Percentiles rank a stretch among this genome's conserved stretches.
Conservation (phyloP, 257 asterid genomes). For the Petunia secreta region DNA sequence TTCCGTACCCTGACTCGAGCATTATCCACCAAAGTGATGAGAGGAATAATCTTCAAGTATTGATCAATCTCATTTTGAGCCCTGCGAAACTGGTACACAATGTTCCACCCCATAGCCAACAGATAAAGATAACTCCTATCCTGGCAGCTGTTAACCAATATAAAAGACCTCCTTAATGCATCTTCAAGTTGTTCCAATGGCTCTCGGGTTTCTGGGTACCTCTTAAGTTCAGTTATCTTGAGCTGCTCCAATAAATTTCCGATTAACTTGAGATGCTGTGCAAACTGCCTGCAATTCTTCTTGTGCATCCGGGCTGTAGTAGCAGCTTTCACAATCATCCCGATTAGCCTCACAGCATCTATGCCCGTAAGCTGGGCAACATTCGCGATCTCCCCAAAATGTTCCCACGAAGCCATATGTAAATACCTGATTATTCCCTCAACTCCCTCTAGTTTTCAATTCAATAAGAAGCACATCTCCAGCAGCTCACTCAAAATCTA, state of each 20-base stretch:
- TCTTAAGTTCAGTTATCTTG: slow-evolving; percentile 76
- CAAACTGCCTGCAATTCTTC: slow-evolving; percentile 79
- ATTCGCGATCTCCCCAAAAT: slow-evolving; percentile 79
- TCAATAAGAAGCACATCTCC: slow-evolving; percentile 26
- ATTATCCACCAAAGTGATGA: slow-evolving; percentile 87
- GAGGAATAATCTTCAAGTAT: slow-evolving; percentile 88
- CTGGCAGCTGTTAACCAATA: slow-evolving; percentile 84
- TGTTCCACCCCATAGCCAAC: slow-evolving; percentile 97
- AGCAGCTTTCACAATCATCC: slow-evolving; percentile 84
- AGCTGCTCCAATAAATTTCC: slow-evolving; percentile 84
- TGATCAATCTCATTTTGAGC: slow-evolving; percentile 90
- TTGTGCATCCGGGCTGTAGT: slow-evolving; percentile 89
- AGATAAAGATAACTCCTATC: slow-evolving; percentile 83
- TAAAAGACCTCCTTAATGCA: slow-evolving; percentile 77
- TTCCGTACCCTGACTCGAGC: slow-evolving; percentile 83
- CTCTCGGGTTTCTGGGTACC: slow-evolving; percentile 82
- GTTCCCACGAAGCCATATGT: slow-evolving; percentile 65
- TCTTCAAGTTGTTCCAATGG: slow-evolving; percentile 90
- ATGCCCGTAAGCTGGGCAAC: slow-evolving; percentile 80
- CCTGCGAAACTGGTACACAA: slow-evolving; percentile 88
- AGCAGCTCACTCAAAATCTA: neutral
- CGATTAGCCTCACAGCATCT: slow-evolving; percentile 74
- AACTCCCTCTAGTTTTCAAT: slow-evolving; percentile 24
- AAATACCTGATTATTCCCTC: slow-evolving; percentile 7
- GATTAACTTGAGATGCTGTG: slow-evolving; percentile 75